Conservation (phyloP, 805 yeast species). For the Naumovozyma baii region DNA sequence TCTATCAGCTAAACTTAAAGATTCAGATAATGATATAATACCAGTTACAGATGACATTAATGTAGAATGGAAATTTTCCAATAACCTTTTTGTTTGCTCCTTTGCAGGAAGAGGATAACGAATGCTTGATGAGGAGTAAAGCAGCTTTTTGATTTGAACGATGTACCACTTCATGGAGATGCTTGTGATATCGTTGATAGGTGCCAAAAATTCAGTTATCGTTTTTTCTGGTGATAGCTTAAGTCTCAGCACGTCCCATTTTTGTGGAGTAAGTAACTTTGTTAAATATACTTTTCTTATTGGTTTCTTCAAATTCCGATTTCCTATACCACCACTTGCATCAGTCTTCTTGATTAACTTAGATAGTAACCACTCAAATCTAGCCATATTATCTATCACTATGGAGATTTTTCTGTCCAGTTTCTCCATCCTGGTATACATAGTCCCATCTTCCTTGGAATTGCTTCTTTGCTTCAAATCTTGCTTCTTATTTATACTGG, state of each 20-base stretch:
- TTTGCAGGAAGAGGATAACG: slow-evolving; percentile 18
- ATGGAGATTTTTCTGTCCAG: slow-evolving; percentile 19
- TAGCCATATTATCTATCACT: slow-evolving; percentile 16
- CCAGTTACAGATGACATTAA: slow-evolving; percentile 14
- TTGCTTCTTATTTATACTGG: not conserved
- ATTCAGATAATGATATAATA: slow-evolving; percentile 13
- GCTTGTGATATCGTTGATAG: slow-evolving; percentile 14
- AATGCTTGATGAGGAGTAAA: not conserved
- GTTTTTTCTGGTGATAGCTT: slow-evolving; percentile 6
- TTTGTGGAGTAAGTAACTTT: slow-evolving; percentile 15
- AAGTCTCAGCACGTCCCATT: slow-evolving; percentile 18
- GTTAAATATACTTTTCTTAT: slow-evolving; percentile 14
- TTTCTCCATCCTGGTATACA: slow-evolving; percentile 10
- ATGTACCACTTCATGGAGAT: slow-evolving; percentile 21
- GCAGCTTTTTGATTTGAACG: slow-evolving; percentile 13
- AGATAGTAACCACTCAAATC: slow-evolving; percentile 15
- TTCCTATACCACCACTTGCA: not conserved
- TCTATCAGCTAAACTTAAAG: slow-evolving; percentile 11
- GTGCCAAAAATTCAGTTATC: slow-evolving; percentile 10
- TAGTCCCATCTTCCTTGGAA: not conserved
- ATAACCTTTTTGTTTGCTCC: slow-evolving; percentile 16
- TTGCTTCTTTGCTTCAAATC: not conserved
- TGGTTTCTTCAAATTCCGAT: slow-evolving; percentile 1
- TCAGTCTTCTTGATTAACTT: slow-evolving; percentile 8
- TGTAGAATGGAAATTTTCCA: slow-evolving; percentile 14